Base-by-base conservation (phyloP, 2,329 filamentous ascomycete species). In the Colletotrichum sp. region DNA sequence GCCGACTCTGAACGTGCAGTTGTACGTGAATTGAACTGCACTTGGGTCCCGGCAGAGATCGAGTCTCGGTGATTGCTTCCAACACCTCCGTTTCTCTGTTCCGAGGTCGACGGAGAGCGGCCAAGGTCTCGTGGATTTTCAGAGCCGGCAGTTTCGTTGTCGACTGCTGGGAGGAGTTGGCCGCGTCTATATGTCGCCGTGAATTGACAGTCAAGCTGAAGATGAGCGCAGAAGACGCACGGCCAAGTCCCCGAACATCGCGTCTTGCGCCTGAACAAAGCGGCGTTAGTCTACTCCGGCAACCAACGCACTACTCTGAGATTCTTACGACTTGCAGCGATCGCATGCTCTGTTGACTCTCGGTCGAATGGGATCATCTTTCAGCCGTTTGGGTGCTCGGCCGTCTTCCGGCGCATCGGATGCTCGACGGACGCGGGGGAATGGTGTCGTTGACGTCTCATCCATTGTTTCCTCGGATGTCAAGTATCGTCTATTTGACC, bases 211-310 rank as follows among this genome's bases (percentile, higher is more conserved):
- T 79, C 77, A 3, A 80, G 76, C 10, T 74, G 60, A 18, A 80
- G 76, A 1, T 78, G 79, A 2, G 78, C 77, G 55, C 79, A 81
- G 6, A 79, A 74, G 8, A 77, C 66, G 65, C 79, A 80, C 5
- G 78, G 78, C 60, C 78, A 80, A 58, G 77, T 79, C 5, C 79
- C 79, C 3, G 79, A 80, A 62, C 80, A 81, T 30, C 79, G 75
- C 55, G 80, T 80, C 32, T 81, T 81, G 18, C 79, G 79, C 15
- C 79, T 80, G 26, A 21, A 52, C 6, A 34, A 8, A 24, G 21
- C 7, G 4, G 18, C 16, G 7, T 70, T n/a, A 70, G 67, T 13
- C 36, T 16, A 10, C 2, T 8, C 10, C 18, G 1, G 6, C 15
- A 8, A 2, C 0, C 8, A 8, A 18, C 3, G n/a, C n/a, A 13